phyloP scores from a whole-genome alignment of 2,329 filamentous ascomycete genomes.

The Coleophoma eucalyptorum region DNA sequence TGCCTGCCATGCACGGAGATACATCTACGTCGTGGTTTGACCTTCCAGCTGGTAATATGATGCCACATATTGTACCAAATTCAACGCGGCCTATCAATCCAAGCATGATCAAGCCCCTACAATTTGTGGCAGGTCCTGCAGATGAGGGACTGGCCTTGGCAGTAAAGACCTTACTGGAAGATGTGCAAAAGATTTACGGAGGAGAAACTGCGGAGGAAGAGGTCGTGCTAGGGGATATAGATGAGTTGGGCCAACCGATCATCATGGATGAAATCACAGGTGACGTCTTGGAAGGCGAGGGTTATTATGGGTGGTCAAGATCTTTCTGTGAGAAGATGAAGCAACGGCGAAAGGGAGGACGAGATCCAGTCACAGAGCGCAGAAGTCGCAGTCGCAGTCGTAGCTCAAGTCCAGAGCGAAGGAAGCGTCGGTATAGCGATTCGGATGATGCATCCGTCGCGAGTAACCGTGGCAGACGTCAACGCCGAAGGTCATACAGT shows the following conservation, averaged over 20 bases:
- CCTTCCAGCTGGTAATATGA: conserved; percentile 75
- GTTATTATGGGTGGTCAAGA: conserved; percentile 86
- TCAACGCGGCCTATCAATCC: conserved; percentile 72
- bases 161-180: conserved; percentile 66
- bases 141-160: conserved; percentile 61
- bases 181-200: conserved; percentile 66
- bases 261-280: conserved; percentile 63
- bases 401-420: conserved; percentile 20
- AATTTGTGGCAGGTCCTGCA: conserved; percentile 65
- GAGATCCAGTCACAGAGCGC: conserved; percentile 8
- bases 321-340: conserved; percentile 81
- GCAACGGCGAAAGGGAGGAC: conserved; percentile 34
- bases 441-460: conserved; percentile 17
- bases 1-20: conserved; percentile 78
- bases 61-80: conserved; percentile 74
- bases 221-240: conserved; percentile 55
- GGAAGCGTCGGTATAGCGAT: conserved; percentile 23
- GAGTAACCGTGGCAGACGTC: conserved; percentile 12
- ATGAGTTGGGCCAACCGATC: conserved; percentile 69
- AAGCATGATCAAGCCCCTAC: conserved; percentile 65
- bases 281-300: conserved; percentile 58
- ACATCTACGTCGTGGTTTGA: conserved; percentile 72
- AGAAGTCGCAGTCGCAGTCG: conserved; percentile 8
- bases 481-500: conserved; percentile 23
- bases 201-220: conserved; percentile 45